Base-by-base conservation (phyloP, 352 stramenopile genomes). In the Pythium aristosporum region DNA sequence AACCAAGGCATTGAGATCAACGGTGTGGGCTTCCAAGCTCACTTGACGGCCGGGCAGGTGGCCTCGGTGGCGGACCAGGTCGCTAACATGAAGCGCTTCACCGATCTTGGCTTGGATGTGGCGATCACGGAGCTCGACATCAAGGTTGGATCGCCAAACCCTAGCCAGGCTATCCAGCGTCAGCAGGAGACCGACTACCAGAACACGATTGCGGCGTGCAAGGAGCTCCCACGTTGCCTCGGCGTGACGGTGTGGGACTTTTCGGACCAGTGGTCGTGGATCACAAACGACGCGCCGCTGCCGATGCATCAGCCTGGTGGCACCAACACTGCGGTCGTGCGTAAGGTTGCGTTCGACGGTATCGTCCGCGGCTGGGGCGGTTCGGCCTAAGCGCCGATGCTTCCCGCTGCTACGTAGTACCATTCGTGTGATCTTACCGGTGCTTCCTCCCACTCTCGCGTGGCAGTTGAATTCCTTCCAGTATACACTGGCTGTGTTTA, bases 181-280 rank as follows among this genome's bases (percentile, higher is more conserved):
- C 46, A 51, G 46, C 46, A 51, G 16, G 46, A 18, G 46, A 34
- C 46, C 46, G 46, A 51, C 46, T 51, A 51, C 46, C 20, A 51
- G 21, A 51, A 51, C 5, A 51, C 46, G 1, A 51, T 51, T 9
- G 21, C 46, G 6, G 46, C 46, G 20, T 51, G 46, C 21, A 51
- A 51, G 46, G 18, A 51, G 15, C 30, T 51, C 4, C 18, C 46
- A 11, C 13, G 46, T 13, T 51, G 46, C 21, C 11, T 48, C 8
- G 46, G 46, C 16, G 46, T 51, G 20, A 34, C 46, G 46, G 46
- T 51, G 0, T 51, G 46, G 46, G 46, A 51, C 21, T 51, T 51
- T 34, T 51, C 46, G 46, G 46, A 51, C 46, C 46, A 51, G 21
- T 51, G 46, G 46, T 51, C 46, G 21, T 51, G 46, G 46, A 51